Evolutionary conservation across 225 moss, liverwort and hornwort species (phyloP), one percentile per base, ranked within the genome.

Genomic region (Neckera pumila): DNA sequence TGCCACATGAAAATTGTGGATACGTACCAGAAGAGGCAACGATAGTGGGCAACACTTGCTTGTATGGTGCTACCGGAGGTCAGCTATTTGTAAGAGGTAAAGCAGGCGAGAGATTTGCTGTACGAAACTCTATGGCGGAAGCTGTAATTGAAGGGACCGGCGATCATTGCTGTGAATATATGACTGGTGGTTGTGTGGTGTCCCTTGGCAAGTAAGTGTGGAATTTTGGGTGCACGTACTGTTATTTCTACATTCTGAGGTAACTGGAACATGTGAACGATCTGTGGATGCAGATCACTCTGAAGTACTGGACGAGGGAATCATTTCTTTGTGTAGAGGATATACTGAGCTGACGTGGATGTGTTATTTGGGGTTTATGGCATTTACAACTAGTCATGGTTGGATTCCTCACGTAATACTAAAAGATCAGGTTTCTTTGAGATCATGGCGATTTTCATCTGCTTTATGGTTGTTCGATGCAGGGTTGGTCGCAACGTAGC

Each of bases 131-230:
- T 53, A 77, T 96, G 83, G 97, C 96, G 38, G 94, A 96, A 93
- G 96, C 96, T 82, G 96, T 95, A 64, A 90, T 97, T 80, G 97
- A 97, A 96, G 96, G 96, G 42, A 93, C 95, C 80, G 96, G 98
- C n/a, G 96, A 98, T 88, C 98, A 96, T 80, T 91, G 92, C 77
- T 98, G 96, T 85, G 96, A 98, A 83, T 98, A 98, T 72, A 98
- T 96, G 96, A 96, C 96, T 43, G 98, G 96, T 59, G 98, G 98
- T 85, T 98, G 98, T 90, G 92, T 98, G 38, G 96, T 98, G n/a
- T 91, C 94, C 67, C 90, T 98, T 84, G 98, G 96, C 87, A 97
- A 95, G 95, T 96, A 93, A 94, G 96, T 95, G 22, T 13, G 64
- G 23, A 86, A 71, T 67, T 73, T 79, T 71, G 27, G 43, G 49